These are phyloP conservation scores for Prunus mongolica DNA, from an alignment of 306 rosid species.

Conservation along the genomic window DNA sequence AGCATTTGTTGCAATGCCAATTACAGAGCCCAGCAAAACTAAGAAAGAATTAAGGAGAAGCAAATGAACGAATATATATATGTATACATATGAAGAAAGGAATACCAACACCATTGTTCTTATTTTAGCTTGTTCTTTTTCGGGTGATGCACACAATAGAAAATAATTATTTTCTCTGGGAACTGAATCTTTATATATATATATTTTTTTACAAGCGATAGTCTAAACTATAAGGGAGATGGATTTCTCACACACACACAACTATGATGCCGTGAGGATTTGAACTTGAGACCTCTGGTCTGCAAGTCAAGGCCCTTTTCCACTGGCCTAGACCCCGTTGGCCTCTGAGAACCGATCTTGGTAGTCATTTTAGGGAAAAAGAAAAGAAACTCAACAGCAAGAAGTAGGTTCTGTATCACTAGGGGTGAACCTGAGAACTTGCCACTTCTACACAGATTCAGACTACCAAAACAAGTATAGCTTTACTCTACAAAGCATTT, in stretches of 20 bases:
- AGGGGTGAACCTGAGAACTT: neutral
- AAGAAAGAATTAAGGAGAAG: conserved; percentile 40
- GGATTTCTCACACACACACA: too few relatives aligned
- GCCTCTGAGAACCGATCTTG: neutral
- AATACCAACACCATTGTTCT: neutral
- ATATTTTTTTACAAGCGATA: too few relatives aligned
- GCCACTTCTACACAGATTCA: neutral
- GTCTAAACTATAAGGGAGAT: too few relatives aligned
- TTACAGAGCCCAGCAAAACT: conserved; percentile 82
- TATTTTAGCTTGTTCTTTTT: neutral
- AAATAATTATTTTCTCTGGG: too few relatives aligned
- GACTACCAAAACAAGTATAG: neutral
- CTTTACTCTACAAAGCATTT: neutral
- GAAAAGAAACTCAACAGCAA: neutral
- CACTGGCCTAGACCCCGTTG: too few relatives aligned
- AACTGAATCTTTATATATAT: too few relatives aligned
- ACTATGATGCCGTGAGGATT: too few relatives aligned
- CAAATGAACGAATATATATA: neutral
- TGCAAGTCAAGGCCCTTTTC: too few relatives aligned
- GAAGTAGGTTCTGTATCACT: neutral
- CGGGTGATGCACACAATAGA: neutral
- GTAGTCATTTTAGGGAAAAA: neutral
- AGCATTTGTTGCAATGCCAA: conserved; percentile 72
- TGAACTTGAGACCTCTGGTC: too few relatives aligned
- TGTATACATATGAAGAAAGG: neutral